Percentiles rank a stretch among this genome's conserved stretches.
Conservation (phyloP, 768 basidiomycete species). For the Leccinum obscurum region DNA sequence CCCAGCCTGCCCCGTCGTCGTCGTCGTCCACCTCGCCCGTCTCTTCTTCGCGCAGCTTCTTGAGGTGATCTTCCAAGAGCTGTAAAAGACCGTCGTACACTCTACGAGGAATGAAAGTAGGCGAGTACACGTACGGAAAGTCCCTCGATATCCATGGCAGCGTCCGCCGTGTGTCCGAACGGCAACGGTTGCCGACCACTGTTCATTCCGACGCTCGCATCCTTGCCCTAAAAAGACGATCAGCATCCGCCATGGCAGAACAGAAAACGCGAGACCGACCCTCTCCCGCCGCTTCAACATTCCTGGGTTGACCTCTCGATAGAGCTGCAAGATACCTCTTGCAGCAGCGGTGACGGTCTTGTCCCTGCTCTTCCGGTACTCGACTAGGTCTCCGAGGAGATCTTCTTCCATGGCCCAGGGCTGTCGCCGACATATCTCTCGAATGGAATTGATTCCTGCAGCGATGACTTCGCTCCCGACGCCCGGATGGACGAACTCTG, state of each 20-base stretch:
- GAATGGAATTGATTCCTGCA: slow-evolving; percentile 93
- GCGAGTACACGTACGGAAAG: slow-evolving; percentile 59
- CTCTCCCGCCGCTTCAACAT: slow-evolving; percentile 88
- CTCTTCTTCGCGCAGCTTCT: slow-evolving; percentile 65
- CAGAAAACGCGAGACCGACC: slow-evolving; percentile 41
- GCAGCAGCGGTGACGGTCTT: slow-evolving; percentile 91
- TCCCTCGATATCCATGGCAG: slow-evolving; percentile 86
- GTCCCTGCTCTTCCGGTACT: slow-evolving; percentile 94
- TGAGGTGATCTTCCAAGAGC: slow-evolving; percentile 88
- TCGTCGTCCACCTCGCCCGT: slow-evolving; percentile 57
- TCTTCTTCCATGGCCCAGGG: slow-evolving; percentile 98
- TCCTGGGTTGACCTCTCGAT: slow-evolving; percentile 93
- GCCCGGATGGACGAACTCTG: slow-evolving; percentile 97
- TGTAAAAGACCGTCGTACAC: slow-evolving; percentile 28
- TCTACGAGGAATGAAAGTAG: not conserved
- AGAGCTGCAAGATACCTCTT: slow-evolving; percentile 83
- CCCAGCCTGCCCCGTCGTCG: slow-evolving; percentile 74
- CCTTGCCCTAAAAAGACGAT: slow-evolving; percentile 68
- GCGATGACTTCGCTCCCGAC: slow-evolving; percentile 94
- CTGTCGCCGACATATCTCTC: slow-evolving; percentile 92
- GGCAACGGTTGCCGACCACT: slow-evolving; percentile 66
- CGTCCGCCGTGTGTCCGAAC: slow-evolving; percentile 77
- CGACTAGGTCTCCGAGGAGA: slow-evolving; percentile 85
- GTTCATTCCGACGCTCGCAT: slow-evolving; percentile 76
- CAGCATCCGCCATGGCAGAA: slow-evolving; percentile 1